Conservation (phyloP, 441 rosid species). For the Populus hybrid region DNA sequence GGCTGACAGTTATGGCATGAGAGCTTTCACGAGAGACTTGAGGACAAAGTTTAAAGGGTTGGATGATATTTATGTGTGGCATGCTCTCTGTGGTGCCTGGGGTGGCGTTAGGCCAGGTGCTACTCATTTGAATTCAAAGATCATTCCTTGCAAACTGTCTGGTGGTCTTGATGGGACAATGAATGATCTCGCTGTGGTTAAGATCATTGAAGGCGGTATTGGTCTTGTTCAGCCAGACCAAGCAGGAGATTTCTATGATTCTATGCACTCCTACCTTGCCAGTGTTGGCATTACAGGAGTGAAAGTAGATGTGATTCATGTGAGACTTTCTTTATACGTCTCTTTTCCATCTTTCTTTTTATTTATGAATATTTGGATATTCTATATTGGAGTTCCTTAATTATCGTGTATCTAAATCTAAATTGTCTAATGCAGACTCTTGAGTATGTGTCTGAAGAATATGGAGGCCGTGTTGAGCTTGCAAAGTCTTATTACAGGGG, state of each 20-base stretch:
- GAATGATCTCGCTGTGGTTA: slow-evolving; percentile 74
- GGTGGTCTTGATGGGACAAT: slow-evolving; percentile 60
- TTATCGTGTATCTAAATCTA: background rate
- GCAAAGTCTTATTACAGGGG: slow-evolving; percentile 61
- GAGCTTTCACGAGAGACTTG: slow-evolving; percentile 62
- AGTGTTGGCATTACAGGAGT: slow-evolving; percentile 62
- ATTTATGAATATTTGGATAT: background rate
- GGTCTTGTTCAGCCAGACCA: slow-evolving; percentile 71
- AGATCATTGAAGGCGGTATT: slow-evolving; percentile 64
- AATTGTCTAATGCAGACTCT: slow-evolving; percentile 40
- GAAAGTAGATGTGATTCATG: slow-evolving; percentile 82
- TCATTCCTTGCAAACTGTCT: slow-evolving; percentile 42
- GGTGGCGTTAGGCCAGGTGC: slow-evolving; percentile 72
- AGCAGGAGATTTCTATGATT: slow-evolving; percentile 55
- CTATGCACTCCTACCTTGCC: slow-evolving; percentile 76
- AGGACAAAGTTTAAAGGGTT: slow-evolving; percentile 56
- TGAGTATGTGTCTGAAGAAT: slow-evolving; percentile 60
- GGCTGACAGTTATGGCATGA: slow-evolving; percentile 38
- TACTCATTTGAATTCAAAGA: slow-evolving; percentile 46
- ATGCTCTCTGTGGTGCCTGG: slow-evolving; percentile 91
- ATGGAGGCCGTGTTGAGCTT: slow-evolving; percentile 78
- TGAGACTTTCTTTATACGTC: slow-evolving; percentile 24
- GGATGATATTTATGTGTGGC: slow-evolving; percentile 88
- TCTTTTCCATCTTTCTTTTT: background rate
- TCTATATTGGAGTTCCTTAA: background rate